phyloP scores from a whole-genome alignment of 2,329 filamentous ascomycete genomes.

The Verticillium dahliae region DNA sequence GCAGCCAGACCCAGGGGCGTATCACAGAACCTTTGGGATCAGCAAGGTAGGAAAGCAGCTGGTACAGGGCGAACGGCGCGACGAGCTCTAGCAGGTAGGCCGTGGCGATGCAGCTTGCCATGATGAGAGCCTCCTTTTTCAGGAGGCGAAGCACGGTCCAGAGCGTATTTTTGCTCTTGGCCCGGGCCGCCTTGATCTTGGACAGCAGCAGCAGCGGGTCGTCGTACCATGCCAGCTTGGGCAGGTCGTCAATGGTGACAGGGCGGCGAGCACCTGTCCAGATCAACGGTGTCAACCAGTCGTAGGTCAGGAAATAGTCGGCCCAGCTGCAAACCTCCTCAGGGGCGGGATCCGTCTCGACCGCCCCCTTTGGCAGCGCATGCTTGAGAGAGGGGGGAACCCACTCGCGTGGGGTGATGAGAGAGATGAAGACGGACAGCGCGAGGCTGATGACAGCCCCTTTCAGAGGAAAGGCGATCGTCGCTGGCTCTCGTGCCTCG shows the following conservation, averaged over 20 bases:
- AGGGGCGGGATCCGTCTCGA: conserved; percentile 31
- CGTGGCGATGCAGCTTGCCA: conserved; percentile 33
- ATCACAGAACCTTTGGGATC: conserved; percentile 35
- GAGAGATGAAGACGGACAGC: conserved; percentile 30
- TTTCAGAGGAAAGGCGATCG: conserved; percentile 17
- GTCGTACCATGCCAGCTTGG: conserved; percentile 47
- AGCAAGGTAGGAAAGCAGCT: conserved; percentile 44
- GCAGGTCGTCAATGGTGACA: conserved; percentile 40
- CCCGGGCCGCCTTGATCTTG: conserved; percentile 35
- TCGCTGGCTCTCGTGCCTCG: conserved; percentile 24
- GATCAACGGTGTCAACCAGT: conserved; percentile 42
- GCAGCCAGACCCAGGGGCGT: conserved; percentile 45
- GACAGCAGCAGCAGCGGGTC: conserved; percentile 41
- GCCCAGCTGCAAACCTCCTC: conserved; percentile 50
- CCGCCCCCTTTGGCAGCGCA: conserved; percentile 28
- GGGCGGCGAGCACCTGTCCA: conserved; percentile 37
- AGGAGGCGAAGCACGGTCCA: conserved; percentile 38
- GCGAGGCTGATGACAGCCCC: conserved; percentile 28
- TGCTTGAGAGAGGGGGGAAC: conserved; percentile 32
- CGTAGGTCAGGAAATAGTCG: conserved; percentile 43
- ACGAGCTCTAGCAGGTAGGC: conserved; percentile 40
- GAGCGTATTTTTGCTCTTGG: conserved; percentile 33
- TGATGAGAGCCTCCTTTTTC: conserved; percentile 32
- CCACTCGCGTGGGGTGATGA: conserved; percentile 44
- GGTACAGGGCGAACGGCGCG: conserved; percentile 47